A percentile compares a stretch with the other conserved stretches of the same genome.
Evolutionary conservation across 805 yeast genomes (phyloP).

Genomic region (Zygoascus ofunaensis): DNA sequence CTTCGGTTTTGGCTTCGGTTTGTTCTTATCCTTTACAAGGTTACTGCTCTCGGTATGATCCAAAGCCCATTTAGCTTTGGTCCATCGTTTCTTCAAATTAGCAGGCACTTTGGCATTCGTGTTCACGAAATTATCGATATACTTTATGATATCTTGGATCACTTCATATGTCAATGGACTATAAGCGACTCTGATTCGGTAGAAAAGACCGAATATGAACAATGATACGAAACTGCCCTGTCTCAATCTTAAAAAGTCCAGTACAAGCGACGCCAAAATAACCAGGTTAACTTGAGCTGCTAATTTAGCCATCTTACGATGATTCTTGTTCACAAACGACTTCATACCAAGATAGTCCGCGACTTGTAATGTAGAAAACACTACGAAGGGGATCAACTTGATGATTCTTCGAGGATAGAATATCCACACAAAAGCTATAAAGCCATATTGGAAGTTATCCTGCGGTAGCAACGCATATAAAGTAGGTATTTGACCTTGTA

Average conservation of each 20-base stretch:
- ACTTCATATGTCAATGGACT: slow-evolving; percentile 58
- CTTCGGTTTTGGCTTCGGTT: slow-evolving; percentile 8
- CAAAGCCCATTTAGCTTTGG: slow-evolving; percentile 24
- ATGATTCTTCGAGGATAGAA: slow-evolving; percentile 52
- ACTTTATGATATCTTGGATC: slow-evolving; percentile 51
- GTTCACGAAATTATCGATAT: slow-evolving; percentile 44
- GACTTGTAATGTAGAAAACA: slow-evolving; percentile 71
- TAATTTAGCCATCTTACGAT: slow-evolving; percentile 7
- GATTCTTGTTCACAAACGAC: slow-evolving; percentile 2
- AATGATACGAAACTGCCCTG: slow-evolving; percentile 50
- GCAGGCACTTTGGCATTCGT: slow-evolving; percentile 41
- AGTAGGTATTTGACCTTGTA: slow-evolving; percentile 53
- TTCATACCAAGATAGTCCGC: slow-evolving; percentile 39
- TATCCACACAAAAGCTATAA: slow-evolving; percentile 45
- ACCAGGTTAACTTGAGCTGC: slow-evolving; percentile 13
- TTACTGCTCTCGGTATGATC: background rate
- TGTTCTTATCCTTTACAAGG: slow-evolving; percentile 1
- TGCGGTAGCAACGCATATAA: slow-evolving; percentile 56
- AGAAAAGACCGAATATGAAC: slow-evolving; percentile 45
- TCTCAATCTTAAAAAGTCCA: slow-evolving; percentile 48
- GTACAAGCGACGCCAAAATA: slow-evolving; percentile 29
- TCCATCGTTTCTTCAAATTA: slow-evolving; percentile 40
- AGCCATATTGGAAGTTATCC: slow-evolving; percentile 63
- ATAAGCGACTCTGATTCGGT: slow-evolving; percentile 65
- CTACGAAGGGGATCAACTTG: slow-evolving; percentile 59